These are phyloP conservation scores for Peniophora sp. DNA, from an alignment of 1,284 basidiomycete genomes.

Conservation along the genomic window DNA sequence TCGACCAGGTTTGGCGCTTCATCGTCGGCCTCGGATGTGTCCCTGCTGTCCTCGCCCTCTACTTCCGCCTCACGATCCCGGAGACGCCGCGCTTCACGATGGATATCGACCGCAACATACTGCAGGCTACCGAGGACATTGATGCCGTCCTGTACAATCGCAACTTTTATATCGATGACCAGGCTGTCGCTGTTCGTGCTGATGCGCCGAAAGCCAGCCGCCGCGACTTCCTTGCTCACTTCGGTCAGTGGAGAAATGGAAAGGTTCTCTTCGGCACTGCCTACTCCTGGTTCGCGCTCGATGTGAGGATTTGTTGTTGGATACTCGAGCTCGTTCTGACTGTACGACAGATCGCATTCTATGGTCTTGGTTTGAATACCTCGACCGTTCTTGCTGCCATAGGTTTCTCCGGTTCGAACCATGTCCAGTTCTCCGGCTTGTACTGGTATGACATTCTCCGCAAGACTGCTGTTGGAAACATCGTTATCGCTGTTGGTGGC, in stretches of 20 bases:
- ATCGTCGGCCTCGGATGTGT: constrained; percentile 67
- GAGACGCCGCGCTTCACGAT: constrained; percentile 85
- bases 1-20: constrained; percentile 54
- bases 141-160: constrained; percentile 53
- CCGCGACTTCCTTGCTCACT: constrained; percentile 56
- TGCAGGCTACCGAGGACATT: constrained; percentile 64
- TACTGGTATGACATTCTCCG: constrained; percentile 42
- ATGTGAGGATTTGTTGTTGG: constrained; percentile 30
- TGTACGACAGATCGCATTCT: constrained; percentile 67
- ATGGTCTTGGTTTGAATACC: constrained; percentile 79
- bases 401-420: constrained; percentile 40
- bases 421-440: constrained; percentile 20
- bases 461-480: constrained; percentile 54
- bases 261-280: constrained; percentile 57
- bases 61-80: constrained; percentile 73
- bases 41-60: constrained; percentile 60
- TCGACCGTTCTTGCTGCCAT: constrained; percentile 56
- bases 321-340: constrained; percentile 13
- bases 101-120: constrained; percentile 81
- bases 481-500: constrained; percentile 66
- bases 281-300: constrained; percentile 74
- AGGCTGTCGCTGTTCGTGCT: constrained; percentile 46
- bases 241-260: constrained; percentile 52
- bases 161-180: constrained; percentile 45
- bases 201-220: constrained; percentile 55